phyloP scores from a whole-genome alignment of 139 green algal species.

The Nannochloris sp. region DNA sequence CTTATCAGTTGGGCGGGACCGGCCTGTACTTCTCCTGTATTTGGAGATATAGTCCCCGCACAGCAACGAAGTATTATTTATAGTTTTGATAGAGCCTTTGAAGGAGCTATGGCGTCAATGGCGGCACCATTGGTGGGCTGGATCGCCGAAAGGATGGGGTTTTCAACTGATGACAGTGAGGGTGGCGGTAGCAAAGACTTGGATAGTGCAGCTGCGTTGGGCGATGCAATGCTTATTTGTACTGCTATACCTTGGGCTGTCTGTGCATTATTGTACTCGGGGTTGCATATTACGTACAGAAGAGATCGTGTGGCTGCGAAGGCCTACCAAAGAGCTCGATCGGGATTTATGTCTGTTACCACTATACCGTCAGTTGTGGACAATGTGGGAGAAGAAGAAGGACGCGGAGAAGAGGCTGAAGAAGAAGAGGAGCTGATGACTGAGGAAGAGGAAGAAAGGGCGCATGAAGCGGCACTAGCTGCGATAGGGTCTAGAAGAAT shows the following conservation, averaged over 20 bases:
- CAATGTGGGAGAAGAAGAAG: neutral
- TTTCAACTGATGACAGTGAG: no score
- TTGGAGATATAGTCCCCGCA: conserved; percentile 45
- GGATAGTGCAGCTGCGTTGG: conserved; percentile 22
- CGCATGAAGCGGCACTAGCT: neutral
- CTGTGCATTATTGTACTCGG: conserved; percentile 27
- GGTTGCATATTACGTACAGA: neutral
- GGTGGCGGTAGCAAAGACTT: no score
- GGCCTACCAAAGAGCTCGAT: neutral
- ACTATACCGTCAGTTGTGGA: neutral
- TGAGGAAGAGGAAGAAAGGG: no score
- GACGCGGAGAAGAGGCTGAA: no score
- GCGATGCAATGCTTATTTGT: conserved; percentile 32
- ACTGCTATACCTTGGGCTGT: conserved; percentile 36
- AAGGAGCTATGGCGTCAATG: conserved; percentile 29
- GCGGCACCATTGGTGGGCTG: conserved; percentile 42
- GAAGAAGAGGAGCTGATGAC: no score
- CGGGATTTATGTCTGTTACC: neutral
- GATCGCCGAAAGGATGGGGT: conserved; percentile 30
- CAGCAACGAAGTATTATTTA: conserved; percentile 54
- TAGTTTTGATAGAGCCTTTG: conserved; percentile 63
- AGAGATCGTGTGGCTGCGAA: neutral
- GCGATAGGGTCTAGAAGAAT: neutral
- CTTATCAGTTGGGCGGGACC: conserved; percentile 31
- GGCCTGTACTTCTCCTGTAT: conserved; percentile 57